Conservation (phyloP, 1,284 basidiomycete species). For the Leccinum huronense region DNA sequence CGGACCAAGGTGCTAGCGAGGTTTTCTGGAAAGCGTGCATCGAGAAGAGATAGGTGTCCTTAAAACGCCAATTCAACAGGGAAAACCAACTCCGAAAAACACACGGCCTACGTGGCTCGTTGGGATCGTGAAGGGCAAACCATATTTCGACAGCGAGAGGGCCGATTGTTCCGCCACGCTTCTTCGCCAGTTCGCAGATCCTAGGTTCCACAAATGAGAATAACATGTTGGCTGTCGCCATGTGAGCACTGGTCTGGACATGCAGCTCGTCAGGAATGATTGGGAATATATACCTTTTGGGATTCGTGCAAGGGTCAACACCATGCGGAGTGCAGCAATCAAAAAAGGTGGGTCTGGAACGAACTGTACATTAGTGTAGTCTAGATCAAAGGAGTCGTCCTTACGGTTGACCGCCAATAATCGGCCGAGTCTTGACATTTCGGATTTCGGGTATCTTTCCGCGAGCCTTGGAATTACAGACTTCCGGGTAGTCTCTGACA, state of each 20-base stretch:
- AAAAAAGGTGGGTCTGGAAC: neutral
- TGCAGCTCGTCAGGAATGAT: neutral
- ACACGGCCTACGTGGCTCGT: neutral
- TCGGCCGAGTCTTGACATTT: constrained; percentile 18
- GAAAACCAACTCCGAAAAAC: neutral
- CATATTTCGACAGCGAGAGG: constrained; percentile 2
- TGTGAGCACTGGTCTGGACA: neutral
- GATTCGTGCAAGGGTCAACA: constrained; percentile 1
- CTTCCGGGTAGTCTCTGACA: constrained; percentile 15
- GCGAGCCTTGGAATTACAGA: constrained; percentile 16
- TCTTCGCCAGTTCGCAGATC: neutral
- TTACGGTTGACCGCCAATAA: constrained; percentile 14
- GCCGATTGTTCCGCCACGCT: neutral
- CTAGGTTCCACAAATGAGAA: neutral
- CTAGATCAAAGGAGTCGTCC: neutral
- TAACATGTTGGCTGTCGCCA: neutral
- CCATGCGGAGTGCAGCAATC: constrained; percentile 2
- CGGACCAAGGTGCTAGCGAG: neutral
- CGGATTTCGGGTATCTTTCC: neutral
- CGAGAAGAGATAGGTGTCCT: neutral
- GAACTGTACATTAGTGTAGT: neutral
- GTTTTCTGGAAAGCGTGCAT: neutral
- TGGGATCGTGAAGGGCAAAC: neutral
- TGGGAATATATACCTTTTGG: neutral
- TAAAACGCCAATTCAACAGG: neutral